These are phyloP conservation scores for Cladophialophora bantiana DNA, from an alignment of 2,329 filamentous ascomycete species.

Conservation along the genomic window DNA sequence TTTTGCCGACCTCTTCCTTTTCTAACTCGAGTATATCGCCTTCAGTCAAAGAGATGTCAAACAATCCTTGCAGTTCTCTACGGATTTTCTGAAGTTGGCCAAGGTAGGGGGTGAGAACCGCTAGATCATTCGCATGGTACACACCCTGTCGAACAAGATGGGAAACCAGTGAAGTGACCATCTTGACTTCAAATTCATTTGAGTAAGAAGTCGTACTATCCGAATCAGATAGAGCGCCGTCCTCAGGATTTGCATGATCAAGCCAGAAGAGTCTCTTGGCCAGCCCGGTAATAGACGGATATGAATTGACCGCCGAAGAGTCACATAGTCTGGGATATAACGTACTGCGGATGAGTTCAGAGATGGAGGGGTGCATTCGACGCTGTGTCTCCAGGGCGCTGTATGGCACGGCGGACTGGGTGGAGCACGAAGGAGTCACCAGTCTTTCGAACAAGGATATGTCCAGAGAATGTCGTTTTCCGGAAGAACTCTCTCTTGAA, in stretches of 20 bases:
- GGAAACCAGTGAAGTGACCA: slow-evolving; percentile 67
- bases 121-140: slow-evolving; percentile 69
- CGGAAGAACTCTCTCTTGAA: slow-evolving; percentile 45
- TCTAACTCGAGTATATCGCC: slow-evolving; percentile 65
- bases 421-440: slow-evolving; percentile 41
- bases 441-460: slow-evolving; percentile 62
- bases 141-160: slow-evolving; percentile 71
- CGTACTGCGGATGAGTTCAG: slow-evolving; percentile 63
- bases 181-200: slow-evolving; percentile 65
- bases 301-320: slow-evolving; percentile 45
- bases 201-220: slow-evolving; percentile 51
- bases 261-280: slow-evolving; percentile 60
- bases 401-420: slow-evolving; percentile 45
- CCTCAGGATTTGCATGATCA: slow-evolving; percentile 56
- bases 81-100: slow-evolving; percentile 60
- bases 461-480: slow-evolving; percentile 55
- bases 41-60: slow-evolving; percentile 70
- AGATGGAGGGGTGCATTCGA: slow-evolving; percentile 70
- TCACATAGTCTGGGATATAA: slow-evolving; percentile 67
- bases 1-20: slow-evolving; percentile 46
- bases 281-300: slow-evolving; percentile 58
- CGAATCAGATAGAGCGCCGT: slow-evolving; percentile 36
- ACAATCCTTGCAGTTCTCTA: slow-evolving; percentile 49
- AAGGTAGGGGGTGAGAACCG: slow-evolving; percentile 70
- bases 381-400: slow-evolving; percentile 64